A percentile compares a stretch with the other conserved stretches of the same genome.
Evolutionary conservation across 129 eudicot species (phyloP).

Genomic region (Helianthus annuus): DNA sequence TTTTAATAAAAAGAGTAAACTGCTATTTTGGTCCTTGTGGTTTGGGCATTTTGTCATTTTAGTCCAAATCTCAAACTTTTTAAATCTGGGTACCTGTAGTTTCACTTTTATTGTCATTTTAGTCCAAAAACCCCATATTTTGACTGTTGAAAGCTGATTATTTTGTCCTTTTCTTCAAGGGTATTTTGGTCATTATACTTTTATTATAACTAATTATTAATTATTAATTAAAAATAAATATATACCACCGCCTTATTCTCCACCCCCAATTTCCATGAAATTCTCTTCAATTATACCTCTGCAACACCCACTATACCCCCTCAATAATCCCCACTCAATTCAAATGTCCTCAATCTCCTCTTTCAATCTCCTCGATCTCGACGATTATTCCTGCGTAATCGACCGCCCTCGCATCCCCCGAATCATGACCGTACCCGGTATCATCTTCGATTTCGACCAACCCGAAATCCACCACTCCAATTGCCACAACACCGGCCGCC

Average conservation of each 20-base stretch:
- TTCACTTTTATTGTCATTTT: no score
- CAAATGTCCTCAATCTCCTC: conserved; percentile 74
- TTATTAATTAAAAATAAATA: no score
- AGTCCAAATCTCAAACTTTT: no score
- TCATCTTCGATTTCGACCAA: conserved; percentile 55
- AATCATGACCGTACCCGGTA: conserved; percentile 62
- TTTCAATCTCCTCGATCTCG: conserved; percentile 66
- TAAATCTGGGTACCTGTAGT: no score
- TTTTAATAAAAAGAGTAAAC: no score
- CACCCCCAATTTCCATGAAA: conserved; percentile 27
- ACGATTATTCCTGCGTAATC: conserved; percentile 47
- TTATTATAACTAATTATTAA: no score
- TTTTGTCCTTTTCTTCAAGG: no score
- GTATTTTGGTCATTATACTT: no score
- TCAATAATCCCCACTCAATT: conserved; percentile 8
- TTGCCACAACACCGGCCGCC: conserved; percentile 21
- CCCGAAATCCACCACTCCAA: conserved; percentile 3
- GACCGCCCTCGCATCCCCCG: conserved; percentile 63
- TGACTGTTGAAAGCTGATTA: no score
- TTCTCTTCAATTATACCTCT: neutral
- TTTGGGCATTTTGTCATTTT: no score
- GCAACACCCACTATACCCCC: neutral
- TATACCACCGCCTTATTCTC: conserved; percentile 3
- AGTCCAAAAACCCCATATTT: no score
- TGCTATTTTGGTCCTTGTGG: no score